A percentile compares a stretch with the other conserved stretches of the same genome.
Conservation (phyloP, 495 filamentous ascomycete genomes). For the Aspergillus avenaceus region DNA sequence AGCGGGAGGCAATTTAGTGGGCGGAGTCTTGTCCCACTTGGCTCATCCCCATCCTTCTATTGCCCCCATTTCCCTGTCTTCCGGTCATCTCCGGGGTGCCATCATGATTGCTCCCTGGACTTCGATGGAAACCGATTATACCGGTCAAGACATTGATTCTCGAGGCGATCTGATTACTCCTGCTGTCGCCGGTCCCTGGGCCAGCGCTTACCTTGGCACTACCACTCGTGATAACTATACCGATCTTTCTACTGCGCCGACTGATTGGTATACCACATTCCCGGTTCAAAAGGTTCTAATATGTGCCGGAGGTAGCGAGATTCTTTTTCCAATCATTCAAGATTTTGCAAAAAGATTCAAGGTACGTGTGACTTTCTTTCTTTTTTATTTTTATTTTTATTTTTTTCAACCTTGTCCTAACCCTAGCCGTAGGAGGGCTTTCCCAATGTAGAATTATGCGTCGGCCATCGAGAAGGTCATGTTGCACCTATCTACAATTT, state of each 20-base stretch:
- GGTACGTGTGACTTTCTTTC: no score
- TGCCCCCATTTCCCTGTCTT: slow-evolving; percentile 20
- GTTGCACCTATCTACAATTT: slow-evolving; percentile 42
- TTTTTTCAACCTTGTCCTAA: no score
- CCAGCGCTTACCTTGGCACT: slow-evolving; percentile 42
- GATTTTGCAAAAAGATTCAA: slow-evolving; percentile 41
- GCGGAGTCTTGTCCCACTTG: slow-evolving; percentile 56
- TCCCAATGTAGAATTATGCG: slow-evolving; percentile 29
- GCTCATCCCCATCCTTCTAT: slow-evolving; percentile 56
- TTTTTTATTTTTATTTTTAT: no score
- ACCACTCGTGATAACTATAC: slow-evolving; percentile 51
- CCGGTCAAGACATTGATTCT: slow-evolving; percentile 40
- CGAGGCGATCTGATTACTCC: slow-evolving; percentile 49
- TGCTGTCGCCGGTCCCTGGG: slow-evolving; percentile 41
- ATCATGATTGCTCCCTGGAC: slow-evolving; percentile 58
- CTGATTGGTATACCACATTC: slow-evolving; percentile 49
- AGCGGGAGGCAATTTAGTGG: slow-evolving; percentile 58
- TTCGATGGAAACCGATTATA: slow-evolving; percentile 38
- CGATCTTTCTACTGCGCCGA: slow-evolving; percentile 45
- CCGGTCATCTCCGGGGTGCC: slow-evolving; percentile 37
- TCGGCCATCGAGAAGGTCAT: slow-evolving; percentile 38
- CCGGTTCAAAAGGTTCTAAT: slow-evolving; percentile 49
- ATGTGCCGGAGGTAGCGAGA: slow-evolving; percentile 54
- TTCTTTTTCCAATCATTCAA: slow-evolving; percentile 55
- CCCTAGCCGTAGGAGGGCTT: slow-evolving; percentile 22